phyloP scores from a whole-genome alignment of 176 grass and related monocot genomes.

The Avena eriantha region DNA sequence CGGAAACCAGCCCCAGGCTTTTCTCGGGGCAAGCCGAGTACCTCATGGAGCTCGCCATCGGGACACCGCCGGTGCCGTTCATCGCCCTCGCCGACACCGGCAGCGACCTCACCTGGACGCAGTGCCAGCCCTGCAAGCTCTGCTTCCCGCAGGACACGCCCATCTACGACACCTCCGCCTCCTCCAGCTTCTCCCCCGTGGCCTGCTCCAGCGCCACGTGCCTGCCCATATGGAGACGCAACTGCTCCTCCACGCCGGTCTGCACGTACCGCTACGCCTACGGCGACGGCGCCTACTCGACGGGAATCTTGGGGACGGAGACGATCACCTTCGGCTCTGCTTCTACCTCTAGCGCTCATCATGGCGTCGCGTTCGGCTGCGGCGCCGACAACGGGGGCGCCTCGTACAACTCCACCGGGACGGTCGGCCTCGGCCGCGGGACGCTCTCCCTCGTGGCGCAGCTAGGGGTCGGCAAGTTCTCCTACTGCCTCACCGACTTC shows the following conservation, averaged over 20 bases:
- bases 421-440: conserved; percentile 40
- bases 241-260: neutral
- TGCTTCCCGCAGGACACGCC: conserved; percentile 8
- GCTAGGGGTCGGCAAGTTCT: conserved; percentile 43
- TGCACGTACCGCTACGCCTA: conserved; percentile 35
- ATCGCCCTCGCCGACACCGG: conserved; percentile 1
- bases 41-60: conserved; percentile 43
- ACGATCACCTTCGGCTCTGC: conserved; percentile 31
- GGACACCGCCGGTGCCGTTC: conserved; percentile 34
- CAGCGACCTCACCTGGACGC: conserved; percentile 9
- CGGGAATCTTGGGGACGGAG: conserved; percentile 24
- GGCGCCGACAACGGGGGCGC: neutral
- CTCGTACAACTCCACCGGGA: conserved; percentile 41
- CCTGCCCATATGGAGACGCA: neutral
- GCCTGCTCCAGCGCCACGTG: neutral
- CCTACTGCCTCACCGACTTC: conserved; percentile 53
- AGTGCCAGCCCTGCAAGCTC: conserved; percentile 8
- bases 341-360: neutral
- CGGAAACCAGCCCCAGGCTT: neutral
- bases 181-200: neutral
- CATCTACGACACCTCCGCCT: neutral
- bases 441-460: conserved; percentile 42
- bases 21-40: conserved; percentile 19
- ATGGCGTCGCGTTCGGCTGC: neutral
- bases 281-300: neutral